These are phyloP conservation scores for Conticribra guillardii DNA, from an alignment of 108 stramenopile species.

Conservation along the genomic window DNA sequence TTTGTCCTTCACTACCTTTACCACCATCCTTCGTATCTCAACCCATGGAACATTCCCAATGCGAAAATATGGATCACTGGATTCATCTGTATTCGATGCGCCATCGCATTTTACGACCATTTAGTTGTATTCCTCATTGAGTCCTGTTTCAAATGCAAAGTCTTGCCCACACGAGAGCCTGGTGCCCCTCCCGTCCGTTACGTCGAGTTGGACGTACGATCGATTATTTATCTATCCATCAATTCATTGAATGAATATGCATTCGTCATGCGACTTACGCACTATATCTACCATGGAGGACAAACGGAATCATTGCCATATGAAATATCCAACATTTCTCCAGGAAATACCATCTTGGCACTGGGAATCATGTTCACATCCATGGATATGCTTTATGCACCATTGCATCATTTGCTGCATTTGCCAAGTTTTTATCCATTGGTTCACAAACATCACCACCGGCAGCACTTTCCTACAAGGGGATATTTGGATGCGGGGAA, in stretches of 20 bases:
- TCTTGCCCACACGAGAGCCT: slow-evolving; percentile 65
- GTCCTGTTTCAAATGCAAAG: slow-evolving; percentile 41
- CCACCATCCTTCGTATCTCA: slow-evolving; percentile 56
- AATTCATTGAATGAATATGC: slow-evolving; percentile 85
- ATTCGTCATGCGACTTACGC: slow-evolving; percentile 79
- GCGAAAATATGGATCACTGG: slow-evolving; percentile 53
- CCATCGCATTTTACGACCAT: slow-evolving; percentile 72
- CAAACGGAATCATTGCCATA: slow-evolving; percentile 5
- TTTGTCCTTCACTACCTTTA: slow-evolving; percentile 48
- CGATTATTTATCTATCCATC: slow-evolving; percentile 69
- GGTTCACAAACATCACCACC: slow-evolving; percentile 95
- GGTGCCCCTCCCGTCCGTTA: slow-evolving; percentile 59
- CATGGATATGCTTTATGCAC: slow-evolving; percentile 85
- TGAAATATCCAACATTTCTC: slow-evolving; percentile 47
- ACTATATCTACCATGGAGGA: slow-evolving; percentile 65
- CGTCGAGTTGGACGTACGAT: slow-evolving; percentile 57
- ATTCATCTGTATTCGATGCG: slow-evolving; percentile 55
- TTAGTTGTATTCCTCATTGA: slow-evolving; percentile 66
- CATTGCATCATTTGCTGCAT: slow-evolving; percentile 86
- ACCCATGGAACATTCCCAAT: slow-evolving; percentile 62
- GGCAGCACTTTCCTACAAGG: slow-evolving; percentile 88
- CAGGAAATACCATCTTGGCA: slow-evolving; percentile 73
- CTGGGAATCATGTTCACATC: slow-evolving; percentile 81
- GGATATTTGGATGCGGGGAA: slow-evolving; percentile 94
- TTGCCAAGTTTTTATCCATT: slow-evolving; percentile 76